Percentiles rank a stretch among this genome's conserved stretches.
These are phyloP conservation scores for Crithidia brevicula DNA, from an alignment of 208 protist species.

Conservation along the genomic window DNA sequence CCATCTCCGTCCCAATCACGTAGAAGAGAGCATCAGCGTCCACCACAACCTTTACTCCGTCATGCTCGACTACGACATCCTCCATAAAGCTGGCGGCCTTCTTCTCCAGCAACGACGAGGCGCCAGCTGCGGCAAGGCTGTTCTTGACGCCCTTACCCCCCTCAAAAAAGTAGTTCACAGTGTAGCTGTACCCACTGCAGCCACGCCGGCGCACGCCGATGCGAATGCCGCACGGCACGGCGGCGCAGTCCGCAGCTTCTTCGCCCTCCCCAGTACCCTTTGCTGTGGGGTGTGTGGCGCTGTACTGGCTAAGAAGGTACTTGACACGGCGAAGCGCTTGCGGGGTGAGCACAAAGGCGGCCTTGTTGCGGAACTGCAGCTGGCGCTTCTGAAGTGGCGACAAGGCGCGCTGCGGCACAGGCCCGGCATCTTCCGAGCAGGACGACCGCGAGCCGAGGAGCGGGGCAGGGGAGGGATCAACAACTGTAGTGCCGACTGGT, in stretches of 20 bases:
- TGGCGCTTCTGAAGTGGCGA: slow-evolving; percentile 84
- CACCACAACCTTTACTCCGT: slow-evolving; percentile 94
- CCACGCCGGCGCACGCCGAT: slow-evolving; percentile 94
- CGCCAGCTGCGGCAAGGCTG: background rate
- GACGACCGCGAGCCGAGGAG: slow-evolving; percentile 59
- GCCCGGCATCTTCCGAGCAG: slow-evolving; percentile 76
- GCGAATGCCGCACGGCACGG: slow-evolving; percentile 72
- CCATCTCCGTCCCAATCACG: slow-evolving; percentile 97
- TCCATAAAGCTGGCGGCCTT: slow-evolving; percentile 12
- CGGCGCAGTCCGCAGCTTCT: background rate
- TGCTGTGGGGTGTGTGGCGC: background rate
- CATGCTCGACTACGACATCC: slow-evolving; percentile 89
- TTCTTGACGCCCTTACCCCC: background rate
- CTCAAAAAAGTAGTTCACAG: slow-evolving; percentile 92
- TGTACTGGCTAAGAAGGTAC: slow-evolving; percentile 68
- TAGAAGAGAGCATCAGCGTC: slow-evolving; percentile 95
- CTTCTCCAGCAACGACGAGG: background rate
- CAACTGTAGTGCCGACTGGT: background rate
- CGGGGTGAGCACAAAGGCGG: slow-evolving; percentile 82
- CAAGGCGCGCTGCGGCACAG: slow-evolving; percentile 62
- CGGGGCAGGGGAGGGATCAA: slow-evolving; percentile 2
- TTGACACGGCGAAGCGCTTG: slow-evolving; percentile 83
- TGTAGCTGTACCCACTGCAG: slow-evolving; percentile 97
- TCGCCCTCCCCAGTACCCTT: background rate
- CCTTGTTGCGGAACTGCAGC: slow-evolving; percentile 81